Evolutionary conservation across 768 basidiomycete species (phyloP), one percentile per base, ranked within the genome.

Genomic region (Boletus eberwhitei): DNA sequence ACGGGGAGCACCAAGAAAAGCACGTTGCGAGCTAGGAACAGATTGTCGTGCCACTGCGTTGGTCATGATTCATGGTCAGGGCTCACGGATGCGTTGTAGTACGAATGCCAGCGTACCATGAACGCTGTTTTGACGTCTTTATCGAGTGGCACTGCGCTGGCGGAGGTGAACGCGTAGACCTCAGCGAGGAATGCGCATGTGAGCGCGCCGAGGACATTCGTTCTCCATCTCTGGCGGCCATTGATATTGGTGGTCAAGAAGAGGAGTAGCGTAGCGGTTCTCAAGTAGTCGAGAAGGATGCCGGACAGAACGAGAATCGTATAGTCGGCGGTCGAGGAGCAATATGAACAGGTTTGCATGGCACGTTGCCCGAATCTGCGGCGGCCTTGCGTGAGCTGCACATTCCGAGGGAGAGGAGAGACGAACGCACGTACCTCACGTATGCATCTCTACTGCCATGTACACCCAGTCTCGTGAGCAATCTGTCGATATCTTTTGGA

Each of bases 361-460:
- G 81, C 79, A 26, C 76, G 67, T 67, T 90, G 88, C 22, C 88
- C 88, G 55, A 88, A 87, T 53, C 88, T 88, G 51, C n/a, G n/a
- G n/a, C n/a, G n/a, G n/a, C 24, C 34, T 43, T 8, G 35, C 4
- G 8, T 57, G 58, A 63, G 60, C 40, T 8, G 14, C 22, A 3
- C 7, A 2, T 29, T 17, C 44, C 8, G 3, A 19, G 14, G 13
- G 22, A 39, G 21, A 39, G 13, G 22, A 39, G 21, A 39, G 39
- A 11, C 12, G n/a, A 12, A 48, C 11, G 45, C 5, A 67, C 78
- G 16, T 45, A 86, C 86, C 84, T 77, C 60, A 82, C 75, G 61
- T 88, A 90, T 42, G 79, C 64, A 1, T 75, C 70, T 51, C 88
- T 79, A 55, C 77, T 70, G 36, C 86, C 87, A 60, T 80, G 79